Evolutionary conservation across 2,329 filamentous ascomycete genomes (phyloP).

Genomic region (Pleoardoris graminearum): DNA sequence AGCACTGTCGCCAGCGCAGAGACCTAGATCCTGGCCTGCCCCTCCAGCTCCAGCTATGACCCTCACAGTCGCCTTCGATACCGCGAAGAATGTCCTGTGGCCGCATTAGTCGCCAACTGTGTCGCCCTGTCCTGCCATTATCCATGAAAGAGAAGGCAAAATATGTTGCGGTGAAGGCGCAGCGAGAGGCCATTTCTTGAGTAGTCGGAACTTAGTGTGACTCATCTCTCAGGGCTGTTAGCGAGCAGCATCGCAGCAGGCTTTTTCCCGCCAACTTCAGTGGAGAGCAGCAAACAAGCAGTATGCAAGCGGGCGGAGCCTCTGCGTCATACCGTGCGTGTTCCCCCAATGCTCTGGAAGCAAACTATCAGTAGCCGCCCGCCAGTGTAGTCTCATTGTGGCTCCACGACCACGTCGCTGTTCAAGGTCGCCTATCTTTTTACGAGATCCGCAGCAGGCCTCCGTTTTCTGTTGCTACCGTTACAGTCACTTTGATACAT

Average conservation of each 20-base stretch:
- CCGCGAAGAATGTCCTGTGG: background rate
- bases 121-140: background rate
- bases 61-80: background rate
- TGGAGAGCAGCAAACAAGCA: constrained; percentile 18
- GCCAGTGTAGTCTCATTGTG: constrained; percentile 12
- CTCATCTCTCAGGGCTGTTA: constrained; percentile 25
- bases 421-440: background rate
- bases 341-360: constrained; percentile 18
- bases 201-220: constrained; percentile 13
- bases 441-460: background rate
- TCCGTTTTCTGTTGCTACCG: background rate
- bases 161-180: constrained; percentile 8
- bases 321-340: constrained; percentile 27
- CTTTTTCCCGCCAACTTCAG: constrained; percentile 21
- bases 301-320: constrained; percentile 23
- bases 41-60: constrained; percentile 8
- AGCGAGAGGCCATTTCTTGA: constrained; percentile 1
- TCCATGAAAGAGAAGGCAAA: constrained; percentile 14
- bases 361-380: constrained; percentile 18
- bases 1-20: constrained; percentile 7
- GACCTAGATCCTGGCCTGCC: constrained; percentile 1
- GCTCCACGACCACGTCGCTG: constrained; percentile 9
- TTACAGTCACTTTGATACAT: background rate
- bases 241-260: constrained; percentile 21
- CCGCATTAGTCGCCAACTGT: background rate